Percentiles rank a stretch among this genome's conserved stretches.
Evolutionary conservation across 1,139 yeast genomes (phyloP).

Genomic region (Suhomyces yuchorum): DNA sequence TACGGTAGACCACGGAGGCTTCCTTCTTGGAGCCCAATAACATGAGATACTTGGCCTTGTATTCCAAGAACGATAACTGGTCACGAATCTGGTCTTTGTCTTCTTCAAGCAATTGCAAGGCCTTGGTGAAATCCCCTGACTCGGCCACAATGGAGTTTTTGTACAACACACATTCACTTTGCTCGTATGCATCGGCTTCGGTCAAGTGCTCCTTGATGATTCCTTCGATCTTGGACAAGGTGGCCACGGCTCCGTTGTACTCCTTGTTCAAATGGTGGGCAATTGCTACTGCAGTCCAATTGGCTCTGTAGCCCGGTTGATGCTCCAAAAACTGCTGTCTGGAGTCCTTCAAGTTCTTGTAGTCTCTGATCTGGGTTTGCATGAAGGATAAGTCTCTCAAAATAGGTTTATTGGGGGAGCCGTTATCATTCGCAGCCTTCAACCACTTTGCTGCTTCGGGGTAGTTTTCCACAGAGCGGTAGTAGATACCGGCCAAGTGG

Average conservation of each 20-base stretch:
- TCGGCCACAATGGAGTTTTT: constrained; percentile 68
- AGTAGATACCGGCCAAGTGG: constrained; percentile 85
- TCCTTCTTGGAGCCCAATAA: constrained; percentile 49
- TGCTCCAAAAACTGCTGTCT: constrained; percentile 72
- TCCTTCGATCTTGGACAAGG: constrained; percentile 73
- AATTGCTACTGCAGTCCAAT: constrained; percentile 88
- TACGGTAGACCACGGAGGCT: constrained; percentile 70
- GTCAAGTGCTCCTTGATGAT: constrained; percentile 68
- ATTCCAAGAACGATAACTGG: constrained; percentile 62
- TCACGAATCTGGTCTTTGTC: constrained; percentile 62
- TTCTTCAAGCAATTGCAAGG: constrained; percentile 60
- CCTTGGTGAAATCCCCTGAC: constrained; percentile 63
- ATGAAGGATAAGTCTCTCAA: constrained; percentile 79
- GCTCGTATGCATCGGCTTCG: constrained; percentile 70
- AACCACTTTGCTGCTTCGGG: constrained; percentile 80
- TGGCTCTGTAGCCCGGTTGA: constrained; percentile 83
- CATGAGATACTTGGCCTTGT: constrained; percentile 61
- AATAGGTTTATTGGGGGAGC: constrained; percentile 77
- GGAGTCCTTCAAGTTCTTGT: constrained; percentile 58
- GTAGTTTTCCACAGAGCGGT: constrained; percentile 69
- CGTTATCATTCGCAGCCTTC: constrained; percentile 74
- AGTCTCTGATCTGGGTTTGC: constrained; percentile 81
- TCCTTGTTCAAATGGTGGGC: constrained; percentile 81
- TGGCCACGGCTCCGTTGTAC: constrained; percentile 65
- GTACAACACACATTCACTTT: constrained; percentile 77